These are phyloP conservation scores for Auricularia heimuer DNA, from an alignment of 768 basidiomycete species.

Conservation along the genomic window DNA sequence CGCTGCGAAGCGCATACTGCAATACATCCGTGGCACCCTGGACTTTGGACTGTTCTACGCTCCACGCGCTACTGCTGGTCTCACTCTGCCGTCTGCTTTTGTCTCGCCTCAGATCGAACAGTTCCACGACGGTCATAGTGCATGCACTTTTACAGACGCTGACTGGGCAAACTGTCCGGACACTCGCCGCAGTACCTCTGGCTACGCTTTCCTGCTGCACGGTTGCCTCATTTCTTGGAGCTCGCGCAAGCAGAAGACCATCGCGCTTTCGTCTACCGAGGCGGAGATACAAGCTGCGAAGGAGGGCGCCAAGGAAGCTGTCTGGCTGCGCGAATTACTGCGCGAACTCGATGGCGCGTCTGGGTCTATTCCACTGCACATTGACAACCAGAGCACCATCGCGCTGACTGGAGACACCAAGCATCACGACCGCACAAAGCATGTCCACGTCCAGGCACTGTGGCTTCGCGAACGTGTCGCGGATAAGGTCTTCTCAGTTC, in stretches of 20 bases:
- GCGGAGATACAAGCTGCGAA: no score
- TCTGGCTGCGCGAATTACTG: constrained; percentile 7
- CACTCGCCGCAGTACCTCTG: constrained; percentile 4
- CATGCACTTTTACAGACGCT: neutral
- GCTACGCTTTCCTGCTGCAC: constrained; percentile 3
- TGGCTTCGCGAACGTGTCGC: constrained; percentile 11
- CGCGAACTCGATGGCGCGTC: constrained; percentile 2
- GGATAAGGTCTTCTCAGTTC: constrained; percentile 8
- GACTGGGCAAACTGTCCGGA: constrained; percentile 3
- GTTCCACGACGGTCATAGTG: neutral
- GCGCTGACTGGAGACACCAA: constrained; percentile 14
- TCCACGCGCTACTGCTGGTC: neutral
- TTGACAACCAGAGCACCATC: constrained; percentile 18
- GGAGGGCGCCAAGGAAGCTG: no score
- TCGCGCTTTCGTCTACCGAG: no score
- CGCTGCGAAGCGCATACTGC: constrained; percentile 3
- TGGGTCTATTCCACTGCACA: neutral
- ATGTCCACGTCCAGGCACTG: constrained; percentile 1
- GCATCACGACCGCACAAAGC: constrained; percentile 19
- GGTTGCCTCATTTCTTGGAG: neutral
- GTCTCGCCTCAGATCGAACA: no score
- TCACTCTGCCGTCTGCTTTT: no score
- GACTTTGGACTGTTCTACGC: constrained; percentile 1
- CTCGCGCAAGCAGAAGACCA: no score
- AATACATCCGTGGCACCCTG: constrained; percentile 1